These are phyloP conservation scores for Eragrostis curvula DNA, from an alignment of 176 grass and related monocot species.

Conservation along the genomic window DNA sequence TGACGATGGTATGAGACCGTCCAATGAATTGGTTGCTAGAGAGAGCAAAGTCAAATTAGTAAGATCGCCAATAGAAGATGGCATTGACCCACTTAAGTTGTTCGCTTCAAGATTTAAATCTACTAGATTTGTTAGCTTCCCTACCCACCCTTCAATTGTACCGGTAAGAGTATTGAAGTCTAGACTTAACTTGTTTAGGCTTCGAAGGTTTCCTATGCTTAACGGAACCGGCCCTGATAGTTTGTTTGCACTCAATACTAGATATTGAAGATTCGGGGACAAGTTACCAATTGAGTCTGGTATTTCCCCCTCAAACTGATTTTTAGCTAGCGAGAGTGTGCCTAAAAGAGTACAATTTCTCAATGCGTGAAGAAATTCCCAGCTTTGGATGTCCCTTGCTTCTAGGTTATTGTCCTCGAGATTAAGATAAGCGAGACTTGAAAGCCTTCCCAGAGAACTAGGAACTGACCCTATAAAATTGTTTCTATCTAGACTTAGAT, in stretches of 20 bases:
- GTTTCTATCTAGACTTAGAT: too few species aligned
- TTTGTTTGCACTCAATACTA: neutral
- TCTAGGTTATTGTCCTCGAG: conserved; percentile 11
- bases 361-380: conserved; percentile 36
- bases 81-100: conserved; percentile 34
- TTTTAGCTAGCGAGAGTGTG: neutral
- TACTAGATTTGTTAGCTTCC: conserved; percentile 3
- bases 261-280: neutral
- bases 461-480: too few species aligned
- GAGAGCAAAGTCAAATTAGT: conserved; percentile 16
- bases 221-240: conserved; percentile 20
- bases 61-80: conserved; percentile 37
- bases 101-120: conserved; percentile 17
- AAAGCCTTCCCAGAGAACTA: conserved; percentile 26
- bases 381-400: neutral
- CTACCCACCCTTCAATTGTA: conserved; percentile 29
- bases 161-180: conserved; percentile 27
- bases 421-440: neutral
- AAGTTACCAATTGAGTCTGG: conserved; percentile 28
- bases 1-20: conserved; percentile 1
- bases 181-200: too few species aligned
- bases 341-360: neutral
- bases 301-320: conserved; percentile 21
- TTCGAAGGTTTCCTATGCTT: conserved; percentile 37
- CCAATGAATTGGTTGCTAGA: too few species aligned